A percentile compares a stretch with the other conserved stretches of the same genome.
Conservation (phyloP, 805 yeast species). For the Lachancea cidri region DNA sequence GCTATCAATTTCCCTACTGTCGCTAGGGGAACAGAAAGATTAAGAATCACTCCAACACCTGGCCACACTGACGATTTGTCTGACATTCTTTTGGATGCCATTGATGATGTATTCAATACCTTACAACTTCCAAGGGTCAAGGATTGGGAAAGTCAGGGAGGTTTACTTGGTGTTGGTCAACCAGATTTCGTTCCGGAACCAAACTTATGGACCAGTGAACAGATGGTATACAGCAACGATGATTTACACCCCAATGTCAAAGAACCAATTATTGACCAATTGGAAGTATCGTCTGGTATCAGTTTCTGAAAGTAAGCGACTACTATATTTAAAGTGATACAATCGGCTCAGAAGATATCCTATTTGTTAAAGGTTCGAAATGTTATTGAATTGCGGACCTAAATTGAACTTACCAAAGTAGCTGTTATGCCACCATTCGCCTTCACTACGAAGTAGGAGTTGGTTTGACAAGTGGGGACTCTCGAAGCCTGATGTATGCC, state of each 20-base stretch:
- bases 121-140: conserved; percentile 66
- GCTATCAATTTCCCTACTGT: conserved; percentile 99
- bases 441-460: too few relatives aligned
- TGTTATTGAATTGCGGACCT: too few relatives aligned
- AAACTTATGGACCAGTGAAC: conserved; percentile 86
- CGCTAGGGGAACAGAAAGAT: conserved; percentile 89
- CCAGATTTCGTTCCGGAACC: conserved; percentile 40
- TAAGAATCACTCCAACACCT: conserved; percentile 98
- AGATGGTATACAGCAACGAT: conserved; percentile 55
- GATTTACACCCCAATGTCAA: conserved; percentile 64
- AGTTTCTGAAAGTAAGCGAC: conserved; percentile 8
- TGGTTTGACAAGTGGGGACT: too few relatives aligned
- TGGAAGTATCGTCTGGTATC: conserved; percentile 68
- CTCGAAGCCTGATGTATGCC: background rate
- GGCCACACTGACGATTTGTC: conserved; percentile 80
- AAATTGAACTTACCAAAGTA: too few relatives aligned
- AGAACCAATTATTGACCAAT: conserved; percentile 56
- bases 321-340: background rate
- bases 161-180: conserved; percentile 87
- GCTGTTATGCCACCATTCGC: too few relatives aligned
- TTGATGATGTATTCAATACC: conserved; percentile 75
- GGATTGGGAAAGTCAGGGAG: conserved; percentile 79
- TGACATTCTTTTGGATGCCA: conserved; percentile 68
- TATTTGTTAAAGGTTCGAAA: too few relatives aligned
- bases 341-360: background rate